Evolutionary conservation across 768 basidiomycete species (phyloP).

Genomic region (Leccinum imitatum): DNA sequence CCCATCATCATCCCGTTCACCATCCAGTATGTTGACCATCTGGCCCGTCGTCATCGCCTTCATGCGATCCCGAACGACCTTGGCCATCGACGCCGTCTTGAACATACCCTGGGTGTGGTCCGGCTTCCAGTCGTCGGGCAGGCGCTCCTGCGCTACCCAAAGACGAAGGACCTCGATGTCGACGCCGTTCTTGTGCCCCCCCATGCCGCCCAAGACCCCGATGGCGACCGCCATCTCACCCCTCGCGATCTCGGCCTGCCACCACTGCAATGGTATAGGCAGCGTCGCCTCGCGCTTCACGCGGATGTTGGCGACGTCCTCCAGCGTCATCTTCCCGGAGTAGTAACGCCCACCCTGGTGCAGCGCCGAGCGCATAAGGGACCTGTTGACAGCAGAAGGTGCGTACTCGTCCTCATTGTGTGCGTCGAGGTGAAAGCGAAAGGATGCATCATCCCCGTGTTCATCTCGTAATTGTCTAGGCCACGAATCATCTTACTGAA

Average conservation of each 20-base stretch:
- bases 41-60: slow-evolving; percentile 14
- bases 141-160: slow-evolving; percentile 55
- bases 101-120: slow-evolving; percentile 30
- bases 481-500: no score
- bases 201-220: slow-evolving; percentile 42
- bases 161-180: slow-evolving; percentile 45
- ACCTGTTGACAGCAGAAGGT: slow-evolving; percentile 40
- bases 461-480: no score
- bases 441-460: no score
- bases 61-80: slow-evolving; percentile 31
- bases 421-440: slow-evolving; percentile 44
- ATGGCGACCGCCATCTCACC: slow-evolving; percentile 67
- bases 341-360: slow-evolving; percentile 34
- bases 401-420: slow-evolving; percentile 46
- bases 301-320: slow-evolving; percentile 48
- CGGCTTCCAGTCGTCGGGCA: slow-evolving; percentile 44
- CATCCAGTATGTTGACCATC: slow-evolving; percentile 22
- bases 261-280: slow-evolving; percentile 32
- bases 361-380: slow-evolving; percentile 41
- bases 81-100: slow-evolving; percentile 26
- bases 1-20: slow-evolving; percentile 15
- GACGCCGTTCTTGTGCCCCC: slow-evolving; percentile 40
- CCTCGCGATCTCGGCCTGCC: slow-evolving; percentile 60
- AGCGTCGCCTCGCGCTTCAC: slow-evolving; percentile 48
- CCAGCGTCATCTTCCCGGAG: slow-evolving; percentile 27